phyloP scores from a whole-genome alignment of 345 rosid genomes.

The Toxicodendron radicans region DNA sequence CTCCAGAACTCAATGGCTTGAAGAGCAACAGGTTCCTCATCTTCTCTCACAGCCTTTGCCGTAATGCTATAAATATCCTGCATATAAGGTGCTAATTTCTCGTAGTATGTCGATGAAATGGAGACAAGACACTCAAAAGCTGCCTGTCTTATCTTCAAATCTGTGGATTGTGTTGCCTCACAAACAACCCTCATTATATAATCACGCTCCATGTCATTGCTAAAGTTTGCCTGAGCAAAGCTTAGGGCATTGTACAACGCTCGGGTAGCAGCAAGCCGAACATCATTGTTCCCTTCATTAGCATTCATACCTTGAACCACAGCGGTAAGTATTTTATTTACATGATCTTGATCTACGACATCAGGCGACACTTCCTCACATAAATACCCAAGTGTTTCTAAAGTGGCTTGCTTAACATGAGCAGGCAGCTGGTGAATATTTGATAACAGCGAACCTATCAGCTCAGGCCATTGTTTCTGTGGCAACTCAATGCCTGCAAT shows the following conservation, averaged over 20 bases:
- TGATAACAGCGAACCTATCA: conserved; percentile 32
- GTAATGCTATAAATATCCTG: conserved; percentile 61
- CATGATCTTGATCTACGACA: conserved; percentile 43
- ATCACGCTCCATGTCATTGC: conserved; percentile 68
- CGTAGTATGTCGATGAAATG: conserved; percentile 62
- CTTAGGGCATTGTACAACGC: conserved; percentile 61
- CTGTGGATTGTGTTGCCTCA: conserved; percentile 57
- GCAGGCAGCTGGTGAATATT: conserved; percentile 37
- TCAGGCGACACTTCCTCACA: conserved; percentile 50
- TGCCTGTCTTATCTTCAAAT: conserved; percentile 59
- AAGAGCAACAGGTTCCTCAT: conserved; percentile 61
- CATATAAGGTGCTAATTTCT: conserved; percentile 52
- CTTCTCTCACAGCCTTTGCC: conserved; percentile 61
- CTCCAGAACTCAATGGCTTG: conserved; percentile 76
- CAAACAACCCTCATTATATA: conserved; percentile 69
- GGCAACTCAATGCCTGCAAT: conserved; percentile 47
- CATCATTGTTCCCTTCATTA: conserved; percentile 55
- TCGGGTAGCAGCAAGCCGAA: conserved; percentile 63
- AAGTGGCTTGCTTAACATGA: conserved; percentile 45
- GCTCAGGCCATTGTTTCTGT: conserved; percentile 47
- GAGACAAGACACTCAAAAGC: conserved; percentile 71
- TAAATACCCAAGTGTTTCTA: conserved; percentile 42
- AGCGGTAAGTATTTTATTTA: conserved; percentile 38
- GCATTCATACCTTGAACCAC: conserved; percentile 57
- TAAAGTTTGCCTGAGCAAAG: conserved; percentile 73